Evolutionary conservation across 208 protist genomes (phyloP).

Genomic region (Trypanosoma theileri): DNA sequence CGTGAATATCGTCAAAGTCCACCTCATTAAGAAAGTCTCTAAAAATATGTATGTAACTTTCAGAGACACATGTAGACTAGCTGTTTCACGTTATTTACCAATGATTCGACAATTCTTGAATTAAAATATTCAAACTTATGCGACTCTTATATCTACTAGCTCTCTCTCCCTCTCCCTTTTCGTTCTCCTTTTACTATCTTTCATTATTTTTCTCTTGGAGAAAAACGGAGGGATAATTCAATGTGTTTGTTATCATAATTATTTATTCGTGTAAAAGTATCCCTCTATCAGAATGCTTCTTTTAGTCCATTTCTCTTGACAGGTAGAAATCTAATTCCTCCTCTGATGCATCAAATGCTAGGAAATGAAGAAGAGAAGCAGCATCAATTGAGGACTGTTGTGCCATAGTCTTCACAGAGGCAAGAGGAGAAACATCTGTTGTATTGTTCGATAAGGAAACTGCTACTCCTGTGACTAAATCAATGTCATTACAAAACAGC

Average conservation of each 20-base stretch:
- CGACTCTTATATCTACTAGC: background rate
- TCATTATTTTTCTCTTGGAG: background rate
- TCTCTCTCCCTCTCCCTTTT: background rate
- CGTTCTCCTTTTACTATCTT: background rate
- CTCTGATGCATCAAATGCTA: slow-evolving; percentile 60
- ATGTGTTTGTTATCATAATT: no score
- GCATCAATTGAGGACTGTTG: slow-evolving; percentile 45
- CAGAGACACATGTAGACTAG: no score
- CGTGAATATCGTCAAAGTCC: no score
- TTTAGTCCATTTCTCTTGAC: slow-evolving; percentile 24
- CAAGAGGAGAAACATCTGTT: background rate
- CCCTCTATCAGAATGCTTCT: background rate
- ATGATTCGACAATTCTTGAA: no score
- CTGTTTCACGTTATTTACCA: no score
- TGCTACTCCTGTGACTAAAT: background rate
- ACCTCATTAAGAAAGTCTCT: no score
- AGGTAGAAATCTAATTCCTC: slow-evolving; percentile 48
- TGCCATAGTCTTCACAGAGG: slow-evolving; percentile 39
- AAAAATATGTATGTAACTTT: no score
- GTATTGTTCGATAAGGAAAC: background rate
- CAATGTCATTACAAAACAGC: slow-evolving; percentile 41
- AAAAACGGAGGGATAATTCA: slow-evolving; percentile 1
- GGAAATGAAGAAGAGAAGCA: slow-evolving; percentile 48
- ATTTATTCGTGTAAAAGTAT: no score
- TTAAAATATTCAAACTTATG: no score